Evolutionary conservation across 192 early-diverging fungal genomes (phyloP).

Genomic region (Coemansia sp.): DNA sequence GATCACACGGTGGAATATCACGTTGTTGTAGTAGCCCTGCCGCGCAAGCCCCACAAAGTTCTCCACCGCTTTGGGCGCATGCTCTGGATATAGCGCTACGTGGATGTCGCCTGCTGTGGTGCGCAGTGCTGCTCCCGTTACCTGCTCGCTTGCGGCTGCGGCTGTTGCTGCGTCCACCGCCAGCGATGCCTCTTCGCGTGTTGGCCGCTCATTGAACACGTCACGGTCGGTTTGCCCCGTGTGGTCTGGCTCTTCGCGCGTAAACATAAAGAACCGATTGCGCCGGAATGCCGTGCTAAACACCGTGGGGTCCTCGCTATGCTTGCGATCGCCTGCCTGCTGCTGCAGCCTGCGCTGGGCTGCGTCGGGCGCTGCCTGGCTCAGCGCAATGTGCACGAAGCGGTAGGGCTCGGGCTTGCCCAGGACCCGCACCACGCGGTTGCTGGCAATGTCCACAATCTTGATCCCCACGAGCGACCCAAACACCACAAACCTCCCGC

Average conservation of each 20-base stretch:
- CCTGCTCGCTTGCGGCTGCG: slow-evolving; percentile 46
- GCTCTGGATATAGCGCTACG: slow-evolving; percentile 82
- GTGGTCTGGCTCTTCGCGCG: slow-evolving; percentile 74
- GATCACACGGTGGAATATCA: slow-evolving; percentile 97
- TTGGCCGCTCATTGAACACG: slow-evolving; percentile 97
- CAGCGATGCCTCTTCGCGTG: slow-evolving; percentile 91
- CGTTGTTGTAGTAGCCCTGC: slow-evolving; percentile 85
- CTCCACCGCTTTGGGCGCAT: slow-evolving; percentile 80
- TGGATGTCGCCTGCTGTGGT: slow-evolving; percentile 93
- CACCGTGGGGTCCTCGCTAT: slow-evolving; percentile 81
- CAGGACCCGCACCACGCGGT: slow-evolving; percentile 79
- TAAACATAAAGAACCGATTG: slow-evolving; percentile 95
- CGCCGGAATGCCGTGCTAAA: slow-evolving; percentile 87
- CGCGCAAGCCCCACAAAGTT: slow-evolving; percentile 88
- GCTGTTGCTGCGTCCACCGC: slow-evolving; percentile 65
- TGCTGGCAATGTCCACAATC: slow-evolving; percentile 80
- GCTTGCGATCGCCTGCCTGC: slow-evolving; percentile 19
- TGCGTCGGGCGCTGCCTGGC: slow-evolving; percentile 63
- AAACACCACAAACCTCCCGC: slow-evolving; percentile 84
- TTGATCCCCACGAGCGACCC: slow-evolving; percentile 95
- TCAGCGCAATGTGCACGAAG: slow-evolving; percentile 84
- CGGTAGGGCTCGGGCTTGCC: slow-evolving; percentile 91
- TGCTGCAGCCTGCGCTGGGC: too few relatives aligned
- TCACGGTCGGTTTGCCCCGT: slow-evolving; percentile 70
- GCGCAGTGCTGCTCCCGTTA: slow-evolving; percentile 71